These are phyloP conservation scores for Caryopteris hybrid DNA, from an alignment of 305 asterid genomes.

Conservation along the genomic window DNA sequence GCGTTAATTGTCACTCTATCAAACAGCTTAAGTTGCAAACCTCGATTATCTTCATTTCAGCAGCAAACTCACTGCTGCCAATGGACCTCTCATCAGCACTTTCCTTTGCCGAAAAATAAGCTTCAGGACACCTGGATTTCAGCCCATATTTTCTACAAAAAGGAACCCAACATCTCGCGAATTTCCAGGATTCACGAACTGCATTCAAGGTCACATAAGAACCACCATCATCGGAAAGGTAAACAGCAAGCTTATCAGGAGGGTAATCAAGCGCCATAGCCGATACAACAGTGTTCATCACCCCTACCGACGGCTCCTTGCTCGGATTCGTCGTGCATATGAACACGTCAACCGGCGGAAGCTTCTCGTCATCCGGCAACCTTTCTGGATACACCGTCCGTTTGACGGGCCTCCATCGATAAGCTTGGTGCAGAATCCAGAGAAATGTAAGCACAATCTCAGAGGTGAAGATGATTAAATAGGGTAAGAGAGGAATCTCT, in stretches of 20 bases:
- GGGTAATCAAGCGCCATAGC: constrained; percentile 73
- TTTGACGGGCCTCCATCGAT: constrained; percentile 44
- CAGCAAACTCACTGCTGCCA: constrained; percentile 21
- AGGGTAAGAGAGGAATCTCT: constrained; percentile 23
- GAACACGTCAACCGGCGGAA: constrained; percentile 56
- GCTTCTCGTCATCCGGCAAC: constrained; percentile 38
- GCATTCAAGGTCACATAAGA: constrained; percentile 41
- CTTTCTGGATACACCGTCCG: constrained; percentile 41
- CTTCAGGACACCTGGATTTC: constrained; percentile 43
- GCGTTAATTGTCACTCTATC: neutral
- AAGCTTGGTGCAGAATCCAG: constrained; percentile 47
- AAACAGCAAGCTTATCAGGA: constrained; percentile 45
- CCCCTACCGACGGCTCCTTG: constrained; percentile 55
- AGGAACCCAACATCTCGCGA: constrained; percentile 45
- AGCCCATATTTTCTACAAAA: constrained; percentile 47
- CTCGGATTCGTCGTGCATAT: constrained; percentile 61
- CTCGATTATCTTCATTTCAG: constrained; percentile 26
- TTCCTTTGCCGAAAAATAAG: constrained; percentile 30
- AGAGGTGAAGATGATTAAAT: constrained; percentile 15
- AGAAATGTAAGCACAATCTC: constrained; percentile 40
- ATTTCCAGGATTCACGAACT: constrained; percentile 43
- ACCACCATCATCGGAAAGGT: constrained; percentile 61
- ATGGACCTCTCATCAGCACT: constrained; percentile 21
- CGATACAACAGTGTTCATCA: constrained; percentile 72
- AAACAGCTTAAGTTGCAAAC: neutral